Evolutionary conservation across 106 monocot genomes (phyloP).

Genomic region (Narthecium ossifragum): DNA sequence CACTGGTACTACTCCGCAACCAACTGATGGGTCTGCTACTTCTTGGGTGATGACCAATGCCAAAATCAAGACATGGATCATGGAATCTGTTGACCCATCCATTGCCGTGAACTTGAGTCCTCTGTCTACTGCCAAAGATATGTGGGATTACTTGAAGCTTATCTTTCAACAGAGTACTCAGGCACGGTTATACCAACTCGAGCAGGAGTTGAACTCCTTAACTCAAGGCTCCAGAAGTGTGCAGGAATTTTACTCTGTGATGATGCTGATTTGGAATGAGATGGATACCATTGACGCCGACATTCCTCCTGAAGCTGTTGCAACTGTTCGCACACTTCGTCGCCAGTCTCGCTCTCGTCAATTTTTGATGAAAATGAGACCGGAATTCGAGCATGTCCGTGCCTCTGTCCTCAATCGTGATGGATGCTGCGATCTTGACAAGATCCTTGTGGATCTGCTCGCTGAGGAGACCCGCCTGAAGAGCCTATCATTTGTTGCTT

Average conservation of each 20-base stretch:
- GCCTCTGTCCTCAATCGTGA: constrained; percentile 1
- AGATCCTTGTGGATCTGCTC: not conserved
- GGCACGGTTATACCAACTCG: not conserved
- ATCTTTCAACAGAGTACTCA: constrained; percentile 2
- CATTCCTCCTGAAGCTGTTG: constrained; percentile 3
- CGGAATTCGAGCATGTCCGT: constrained; percentile 5
- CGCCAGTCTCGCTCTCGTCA: not conserved
- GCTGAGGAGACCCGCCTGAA: constrained; percentile 9
- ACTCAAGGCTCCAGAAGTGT: constrained; percentile 2
- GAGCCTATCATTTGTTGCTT: not conserved
- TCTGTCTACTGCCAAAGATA: constrained; percentile 5
- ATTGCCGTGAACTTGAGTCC: constrained; percentile 6
- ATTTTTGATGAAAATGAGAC: constrained; percentile 11
- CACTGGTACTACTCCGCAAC: not conserved
- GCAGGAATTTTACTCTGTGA: constrained; percentile 5
- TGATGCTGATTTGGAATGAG: constrained; percentile 13
- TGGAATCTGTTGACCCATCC: not conserved
- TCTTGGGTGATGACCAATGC: constrained; percentile 1
- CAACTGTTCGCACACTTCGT: not conserved
- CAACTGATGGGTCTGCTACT: not conserved
- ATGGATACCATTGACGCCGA: constrained; percentile 2
- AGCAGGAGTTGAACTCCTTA: constrained; percentile 4
- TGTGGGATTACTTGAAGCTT: constrained; percentile 5
- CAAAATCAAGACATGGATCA: constrained; percentile 7
- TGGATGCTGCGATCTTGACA: not conserved